Conservation (phyloP, 495 filamentous ascomycete genomes). For the Paragyromitra xinjiangensis region DNA sequence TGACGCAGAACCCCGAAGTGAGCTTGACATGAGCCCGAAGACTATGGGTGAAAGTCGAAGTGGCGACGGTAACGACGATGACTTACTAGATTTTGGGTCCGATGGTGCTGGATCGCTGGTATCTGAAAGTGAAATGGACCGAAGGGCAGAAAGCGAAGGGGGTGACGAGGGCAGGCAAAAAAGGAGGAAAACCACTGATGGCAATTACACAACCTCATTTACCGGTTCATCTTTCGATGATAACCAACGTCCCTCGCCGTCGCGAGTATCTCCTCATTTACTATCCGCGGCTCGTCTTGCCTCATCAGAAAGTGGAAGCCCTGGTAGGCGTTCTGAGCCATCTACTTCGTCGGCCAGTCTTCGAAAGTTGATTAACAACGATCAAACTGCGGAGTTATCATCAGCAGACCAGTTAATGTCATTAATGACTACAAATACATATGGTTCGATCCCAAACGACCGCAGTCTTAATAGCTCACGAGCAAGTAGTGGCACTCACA, state of each 20-base stretch:
- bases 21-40: constrained; percentile 31
- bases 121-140: constrained; percentile 33
- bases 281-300: constrained; percentile 53
- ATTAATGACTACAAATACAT: constrained; percentile 54
- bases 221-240: constrained; percentile 35
- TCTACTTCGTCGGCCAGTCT: constrained; percentile 36
- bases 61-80: constrained; percentile 44
- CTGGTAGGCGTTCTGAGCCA: constrained; percentile 16
- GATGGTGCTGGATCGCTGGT: constrained; percentile 41
- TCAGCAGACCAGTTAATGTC: constrained; percentile 55
- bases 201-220: constrained; percentile 34
- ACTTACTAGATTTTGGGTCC: constrained; percentile 50
- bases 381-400: constrained; percentile 44
- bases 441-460: constrained; percentile 26
- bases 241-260: constrained; percentile 7
- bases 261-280: constrained; percentile 53
- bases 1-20: constrained; percentile 34
- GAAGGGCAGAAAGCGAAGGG: constrained; percentile 20
- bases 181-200: constrained; percentile 51
- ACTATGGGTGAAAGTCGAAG: constrained; percentile 18
- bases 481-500: constrained; percentile 22
- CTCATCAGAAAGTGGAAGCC: constrained; percentile 41
- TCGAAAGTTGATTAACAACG: constrained; percentile 39
- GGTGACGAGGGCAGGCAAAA: constrained; percentile 39
- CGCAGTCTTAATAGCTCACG: constrained; percentile 20